These are phyloP conservation scores for Teratosphaeria zuluensis DNA, from an alignment of 2,329 filamentous ascomycete species.

Conservation along the genomic window DNA sequence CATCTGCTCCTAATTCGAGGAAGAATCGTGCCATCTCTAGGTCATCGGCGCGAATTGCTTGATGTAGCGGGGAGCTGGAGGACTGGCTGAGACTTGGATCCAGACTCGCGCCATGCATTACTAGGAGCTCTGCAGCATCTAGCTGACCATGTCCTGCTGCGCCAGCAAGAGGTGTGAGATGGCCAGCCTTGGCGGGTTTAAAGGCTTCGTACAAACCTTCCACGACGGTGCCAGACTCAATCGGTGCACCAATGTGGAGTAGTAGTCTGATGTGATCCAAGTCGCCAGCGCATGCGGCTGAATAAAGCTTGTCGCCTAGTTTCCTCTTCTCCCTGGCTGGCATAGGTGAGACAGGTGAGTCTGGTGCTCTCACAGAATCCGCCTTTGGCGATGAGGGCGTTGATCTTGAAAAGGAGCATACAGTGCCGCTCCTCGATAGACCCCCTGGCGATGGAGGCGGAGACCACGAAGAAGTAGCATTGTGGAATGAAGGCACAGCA, in stretches of 20 bases:
- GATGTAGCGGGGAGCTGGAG: constrained; percentile 22
- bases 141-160: constrained; percentile 21
- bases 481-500: constrained; percentile 16
- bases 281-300: constrained; percentile 22
- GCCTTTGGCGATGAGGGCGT: constrained; percentile 7
- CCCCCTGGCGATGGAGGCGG: constrained; percentile 21
- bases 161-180: constrained; percentile 24
- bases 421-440: constrained; percentile 3
- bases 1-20: constrained; percentile 12
- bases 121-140: constrained; percentile 17
- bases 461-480: constrained; percentile 21
- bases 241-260: constrained; percentile 17
- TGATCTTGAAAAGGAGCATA: constrained; percentile 4
- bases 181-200: constrained; percentile 24
- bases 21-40: constrained; percentile 15
- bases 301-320: constrained; percentile 18
- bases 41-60: constrained; percentile 21
- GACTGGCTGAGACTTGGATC: constrained; percentile 18
- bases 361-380: neutral
- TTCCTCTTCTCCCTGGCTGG: constrained; percentile 13
- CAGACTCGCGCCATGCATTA: constrained; percentile 20
- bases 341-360: constrained; percentile 1
- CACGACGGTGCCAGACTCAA: constrained; percentile 19
- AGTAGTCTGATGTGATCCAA: constrained; percentile 17
- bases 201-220: constrained; percentile 23